Evolutionary conservation across 1,284 basidiomycete species (phyloP).

Genomic region (Agroathelia rolfsii): DNA sequence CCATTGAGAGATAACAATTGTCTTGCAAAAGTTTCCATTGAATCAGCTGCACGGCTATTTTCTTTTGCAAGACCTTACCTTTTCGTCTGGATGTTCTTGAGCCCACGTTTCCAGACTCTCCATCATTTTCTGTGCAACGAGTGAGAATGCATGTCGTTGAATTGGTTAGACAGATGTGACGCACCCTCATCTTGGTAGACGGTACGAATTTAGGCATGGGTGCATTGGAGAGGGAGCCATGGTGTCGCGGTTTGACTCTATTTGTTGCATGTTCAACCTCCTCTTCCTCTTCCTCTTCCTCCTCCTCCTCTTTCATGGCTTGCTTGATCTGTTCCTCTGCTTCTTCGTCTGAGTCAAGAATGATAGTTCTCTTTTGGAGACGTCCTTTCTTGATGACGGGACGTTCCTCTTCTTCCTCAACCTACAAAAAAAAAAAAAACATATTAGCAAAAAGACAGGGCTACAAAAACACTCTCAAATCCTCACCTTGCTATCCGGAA

Average conservation of each 20-base stretch:
- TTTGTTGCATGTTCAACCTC: conserved; percentile 18
- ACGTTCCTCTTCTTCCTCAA: conserved; percentile 36
- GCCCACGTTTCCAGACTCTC: conserved; percentile 29
- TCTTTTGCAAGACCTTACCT: conserved; percentile 36
- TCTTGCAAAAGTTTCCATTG: no score
- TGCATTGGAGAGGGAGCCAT: no score
- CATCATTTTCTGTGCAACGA: conserved; percentile 41
- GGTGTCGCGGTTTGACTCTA: conserved; percentile 26
- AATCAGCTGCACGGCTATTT: no score
- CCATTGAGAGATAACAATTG: conserved; percentile 54
- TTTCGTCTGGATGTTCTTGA: conserved; percentile 42
- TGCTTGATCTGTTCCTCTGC: conserved; percentile 25
- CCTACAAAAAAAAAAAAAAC: no score
- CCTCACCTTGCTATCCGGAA: conserved; percentile 33
- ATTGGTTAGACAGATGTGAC: conserved; percentile 9
- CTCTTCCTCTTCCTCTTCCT: conserved; percentile 22
- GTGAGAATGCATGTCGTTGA: conserved; percentile 1
- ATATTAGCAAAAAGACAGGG: not conserved
- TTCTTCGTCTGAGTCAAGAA: conserved; percentile 40
- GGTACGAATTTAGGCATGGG: conserved; percentile 44
- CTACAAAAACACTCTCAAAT: conserved; percentile 5
- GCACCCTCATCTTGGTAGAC: conserved; percentile 57
- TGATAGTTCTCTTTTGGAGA: conserved; percentile 17
- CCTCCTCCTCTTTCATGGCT: conserved; percentile 26
- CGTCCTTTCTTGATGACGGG: conserved; percentile 26